Conservation (phyloP, 2,329 filamentous ascomycete genomes). For the Tolypocladium ovalisporum region DNA sequence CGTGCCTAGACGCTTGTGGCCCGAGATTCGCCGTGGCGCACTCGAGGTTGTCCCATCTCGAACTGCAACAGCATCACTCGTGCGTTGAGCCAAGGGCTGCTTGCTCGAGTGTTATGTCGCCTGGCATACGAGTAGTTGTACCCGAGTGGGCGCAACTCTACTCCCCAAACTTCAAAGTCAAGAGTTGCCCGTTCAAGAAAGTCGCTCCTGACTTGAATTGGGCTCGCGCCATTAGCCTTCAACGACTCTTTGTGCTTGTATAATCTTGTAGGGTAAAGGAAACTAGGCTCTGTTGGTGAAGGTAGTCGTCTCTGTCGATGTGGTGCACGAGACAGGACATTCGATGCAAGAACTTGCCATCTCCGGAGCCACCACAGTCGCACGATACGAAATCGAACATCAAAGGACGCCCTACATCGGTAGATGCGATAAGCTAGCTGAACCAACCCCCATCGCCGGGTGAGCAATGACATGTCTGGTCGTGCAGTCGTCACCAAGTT, state of each 20-base stretch:
- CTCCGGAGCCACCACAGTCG: too few relatives aligned
- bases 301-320: too few relatives aligned
- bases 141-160: background rate
- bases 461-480: background rate
- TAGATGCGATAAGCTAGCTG: background rate
- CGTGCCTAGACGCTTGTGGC: background rate
- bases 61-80: background rate
- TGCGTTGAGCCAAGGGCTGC: background rate
- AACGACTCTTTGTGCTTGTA: too few relatives aligned
- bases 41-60: background rate
- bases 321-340: too few relatives aligned
- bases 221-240: too few relatives aligned
- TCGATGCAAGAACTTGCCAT: too few relatives aligned
- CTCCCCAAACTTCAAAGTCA: too few relatives aligned
- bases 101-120: background rate
- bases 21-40: background rate
- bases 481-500: background rate
- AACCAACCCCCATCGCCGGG: background rate
- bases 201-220: too few relatives aligned
- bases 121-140: background rate
- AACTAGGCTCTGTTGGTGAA: too few relatives aligned
- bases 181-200: too few relatives aligned
- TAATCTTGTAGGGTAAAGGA: too few relatives aligned
- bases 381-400: too few relatives aligned
- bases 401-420: background rate